Evolutionary conservation across 1,284 basidiomycete species (phyloP).

Genomic region (Peniophora sp.): DNA sequence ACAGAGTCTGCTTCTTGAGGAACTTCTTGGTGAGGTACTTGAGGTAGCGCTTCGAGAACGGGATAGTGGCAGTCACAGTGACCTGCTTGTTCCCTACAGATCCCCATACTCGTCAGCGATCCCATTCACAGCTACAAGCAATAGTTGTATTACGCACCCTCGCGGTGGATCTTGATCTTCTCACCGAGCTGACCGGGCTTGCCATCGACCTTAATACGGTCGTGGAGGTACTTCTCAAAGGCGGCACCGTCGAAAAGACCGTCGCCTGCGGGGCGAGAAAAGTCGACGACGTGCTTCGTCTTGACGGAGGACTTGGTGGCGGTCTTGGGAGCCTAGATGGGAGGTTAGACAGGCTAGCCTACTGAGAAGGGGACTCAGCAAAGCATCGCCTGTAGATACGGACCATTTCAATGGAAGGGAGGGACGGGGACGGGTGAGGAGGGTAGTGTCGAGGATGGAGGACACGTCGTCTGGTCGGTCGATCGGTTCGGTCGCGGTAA

Average conservation of each 20-base stretch:
- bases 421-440: conserved; percentile 18
- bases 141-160: conserved; percentile 45
- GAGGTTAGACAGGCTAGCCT: conserved; percentile 55
- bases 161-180: conserved; percentile 71
- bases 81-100: conserved; percentile 58
- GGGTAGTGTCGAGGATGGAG: too few relatives aligned
- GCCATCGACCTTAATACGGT: conserved; percentile 82
- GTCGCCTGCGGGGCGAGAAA: conserved; percentile 86
- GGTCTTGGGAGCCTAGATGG: conserved; percentile 52
- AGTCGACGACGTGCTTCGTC: conserved; percentile 90
- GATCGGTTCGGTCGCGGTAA: too few relatives aligned
- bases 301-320: conserved; percentile 52
- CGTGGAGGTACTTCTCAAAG: conserved; percentile 91
- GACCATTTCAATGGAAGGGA: too few relatives aligned
- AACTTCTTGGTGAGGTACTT: conserved; percentile 96
- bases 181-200: conserved; percentile 86
- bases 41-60: conserved; percentile 88
- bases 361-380: conserved; percentile 91
- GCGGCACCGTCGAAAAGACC: conserved; percentile 88
- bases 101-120: not conserved
- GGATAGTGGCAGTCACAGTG: conserved; percentile 74
- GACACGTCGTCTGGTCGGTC: too few relatives aligned
- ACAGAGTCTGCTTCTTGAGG: conserved; percentile 83
- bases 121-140: conserved; percentile 15
- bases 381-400: conserved; percentile 59